Percentiles rank a stretch among this genome's conserved stretches.
Evolutionary conservation across 257 asterid species (phyloP).

Genomic region (Craterostigma plantagineum): DNA sequence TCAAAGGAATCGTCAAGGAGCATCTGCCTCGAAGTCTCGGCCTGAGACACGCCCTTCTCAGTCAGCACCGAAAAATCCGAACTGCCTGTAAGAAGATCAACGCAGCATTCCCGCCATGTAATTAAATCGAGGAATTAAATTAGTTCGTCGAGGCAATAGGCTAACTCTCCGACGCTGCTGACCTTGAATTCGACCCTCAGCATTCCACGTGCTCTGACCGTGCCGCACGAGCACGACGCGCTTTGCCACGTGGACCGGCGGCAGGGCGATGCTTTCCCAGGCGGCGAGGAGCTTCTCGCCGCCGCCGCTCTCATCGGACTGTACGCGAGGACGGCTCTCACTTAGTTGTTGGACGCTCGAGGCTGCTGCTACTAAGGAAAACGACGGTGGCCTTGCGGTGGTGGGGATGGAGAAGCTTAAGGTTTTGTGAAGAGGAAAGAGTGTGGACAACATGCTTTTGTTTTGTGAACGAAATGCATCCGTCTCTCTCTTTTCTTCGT

Average conservation of each 20-base stretch:
- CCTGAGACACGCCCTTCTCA: slow-evolving; percentile 73
- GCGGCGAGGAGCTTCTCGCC: slow-evolving; percentile 13
- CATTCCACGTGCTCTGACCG: slow-evolving; percentile 98
- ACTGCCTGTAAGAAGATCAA: slow-evolving; percentile 37
- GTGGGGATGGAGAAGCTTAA: slow-evolving; percentile 9
- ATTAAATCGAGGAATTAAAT: too few species aligned
- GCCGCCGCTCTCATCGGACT: slow-evolving; percentile 11
- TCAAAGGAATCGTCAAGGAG: slow-evolving; percentile 77
- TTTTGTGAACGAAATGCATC: too few species aligned
- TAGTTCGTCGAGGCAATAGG: too few species aligned
- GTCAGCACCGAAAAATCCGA: slow-evolving; percentile 83
- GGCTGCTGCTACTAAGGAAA: slow-evolving; percentile 12
- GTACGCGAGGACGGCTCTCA: slow-evolving; percentile 4
- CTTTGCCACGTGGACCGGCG: slow-evolving; percentile 52
- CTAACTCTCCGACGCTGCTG: too few species aligned
- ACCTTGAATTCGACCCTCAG: slow-evolving; percentile 88
- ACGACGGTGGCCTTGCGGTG: slow-evolving; percentile 7
- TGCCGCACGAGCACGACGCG: slow-evolving; percentile 86
- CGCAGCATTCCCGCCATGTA: too few species aligned
- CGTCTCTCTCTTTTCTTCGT: too few species aligned
- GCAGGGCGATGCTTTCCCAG: slow-evolving; percentile 36
- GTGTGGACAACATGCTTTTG: slow-evolving; percentile 27
- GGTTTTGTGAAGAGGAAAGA: slow-evolving; percentile 16
- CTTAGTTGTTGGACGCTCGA: slow-evolving; percentile 22
- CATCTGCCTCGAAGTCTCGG: slow-evolving; percentile 83